Conservation (phyloP, 352 stramenopile species). For the Phytophthora cryptogea region DNA sequence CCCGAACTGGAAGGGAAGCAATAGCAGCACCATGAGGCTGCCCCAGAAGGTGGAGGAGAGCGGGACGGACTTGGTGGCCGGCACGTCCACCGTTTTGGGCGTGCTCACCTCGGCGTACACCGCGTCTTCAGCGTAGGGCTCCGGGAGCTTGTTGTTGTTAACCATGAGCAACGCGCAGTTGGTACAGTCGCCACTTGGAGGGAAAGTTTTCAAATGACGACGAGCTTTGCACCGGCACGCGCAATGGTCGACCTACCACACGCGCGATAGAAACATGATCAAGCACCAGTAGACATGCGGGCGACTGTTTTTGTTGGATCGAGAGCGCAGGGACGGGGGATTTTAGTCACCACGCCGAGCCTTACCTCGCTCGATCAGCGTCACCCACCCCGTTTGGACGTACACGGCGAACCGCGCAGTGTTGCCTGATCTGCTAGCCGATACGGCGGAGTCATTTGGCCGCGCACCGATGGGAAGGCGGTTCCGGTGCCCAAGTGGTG, state of each 20-base stretch:
- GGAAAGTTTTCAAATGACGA: slow-evolving; percentile 18
- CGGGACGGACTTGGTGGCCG: slow-evolving; percentile 9
- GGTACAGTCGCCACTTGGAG: neutral
- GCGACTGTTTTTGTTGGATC: slow-evolving; percentile 25
- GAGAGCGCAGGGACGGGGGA: slow-evolving; percentile 15
- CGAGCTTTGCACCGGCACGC: slow-evolving; percentile 8
- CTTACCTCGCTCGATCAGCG: slow-evolving; percentile 9
- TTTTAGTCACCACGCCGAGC: slow-evolving; percentile 12
- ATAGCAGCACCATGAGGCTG: slow-evolving; percentile 47
- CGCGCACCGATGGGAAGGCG: too few relatives aligned
- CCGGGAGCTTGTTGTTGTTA: slow-evolving; percentile 2
- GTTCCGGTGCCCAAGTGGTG: neutral
- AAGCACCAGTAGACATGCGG: slow-evolving; percentile 13
- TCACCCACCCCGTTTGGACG: slow-evolving; percentile 1
- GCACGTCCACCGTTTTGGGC: slow-evolving; percentile 11
- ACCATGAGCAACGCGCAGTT: slow-evolving; percentile 1
- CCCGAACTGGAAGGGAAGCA: slow-evolving; percentile 46
- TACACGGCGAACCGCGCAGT: slow-evolving; percentile 5
- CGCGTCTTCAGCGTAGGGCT: slow-evolving; percentile 7
- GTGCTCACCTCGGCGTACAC: slow-evolving; percentile 19
- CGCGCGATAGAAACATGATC: slow-evolving; percentile 5
- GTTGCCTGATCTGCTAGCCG: neutral
- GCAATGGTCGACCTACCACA: slow-evolving; percentile 11
- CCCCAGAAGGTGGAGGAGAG: slow-evolving; percentile 43
- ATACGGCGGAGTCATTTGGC: too few relatives aligned